Evolutionary conservation across 768 basidiomycete genomes (phyloP).

Genomic region (Suillus brevipes): DNA sequence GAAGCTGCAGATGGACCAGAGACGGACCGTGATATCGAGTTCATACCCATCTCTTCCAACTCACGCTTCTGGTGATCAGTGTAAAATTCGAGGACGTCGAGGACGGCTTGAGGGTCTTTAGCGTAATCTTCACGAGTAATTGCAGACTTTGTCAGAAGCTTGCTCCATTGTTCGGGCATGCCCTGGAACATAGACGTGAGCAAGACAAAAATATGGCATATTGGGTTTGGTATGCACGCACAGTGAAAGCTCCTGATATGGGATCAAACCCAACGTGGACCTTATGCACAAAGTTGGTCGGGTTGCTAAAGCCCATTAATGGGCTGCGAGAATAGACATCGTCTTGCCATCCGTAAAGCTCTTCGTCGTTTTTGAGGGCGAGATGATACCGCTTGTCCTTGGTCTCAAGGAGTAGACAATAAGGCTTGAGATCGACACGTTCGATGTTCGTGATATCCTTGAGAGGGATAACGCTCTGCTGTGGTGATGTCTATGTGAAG

Average conservation of each 20-base stretch:
- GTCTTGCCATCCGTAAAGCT: constrained; percentile 98
- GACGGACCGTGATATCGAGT: constrained; percentile 24
- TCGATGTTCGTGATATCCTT: constrained; percentile 85
- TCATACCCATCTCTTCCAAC: constrained; percentile 58
- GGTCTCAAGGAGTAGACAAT: constrained; percentile 85
- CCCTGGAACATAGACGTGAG: constrained; percentile 50
- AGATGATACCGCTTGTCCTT: constrained; percentile 81
- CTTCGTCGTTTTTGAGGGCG: constrained; percentile 89
- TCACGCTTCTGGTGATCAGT: constrained; percentile 98
- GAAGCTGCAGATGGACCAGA: constrained; percentile 20
- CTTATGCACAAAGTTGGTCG: constrained; percentile 98
- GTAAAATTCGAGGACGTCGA: constrained; percentile 98
- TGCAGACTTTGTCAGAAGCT: constrained; percentile 93
- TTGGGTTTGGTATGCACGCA: constrained; percentile 38
- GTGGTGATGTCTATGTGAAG: constrained; percentile 45
- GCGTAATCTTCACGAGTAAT: constrained; percentile 98
- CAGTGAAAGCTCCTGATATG: constrained; percentile 90
- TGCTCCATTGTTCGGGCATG: constrained; percentile 96
- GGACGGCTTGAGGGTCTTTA: constrained; percentile 93
- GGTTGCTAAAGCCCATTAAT: constrained; percentile 89
- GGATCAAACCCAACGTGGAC: constrained; percentile 98
- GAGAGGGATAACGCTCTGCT: constrained; percentile 63
- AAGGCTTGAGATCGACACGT: constrained; percentile 91
- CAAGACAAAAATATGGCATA: constrained; percentile 1
- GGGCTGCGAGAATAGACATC: constrained; percentile 93